These are phyloP conservation scores for Hirsutella thompsonii DNA, from an alignment of 2,329 filamentous ascomycete genomes.

Conservation along the genomic window DNA sequence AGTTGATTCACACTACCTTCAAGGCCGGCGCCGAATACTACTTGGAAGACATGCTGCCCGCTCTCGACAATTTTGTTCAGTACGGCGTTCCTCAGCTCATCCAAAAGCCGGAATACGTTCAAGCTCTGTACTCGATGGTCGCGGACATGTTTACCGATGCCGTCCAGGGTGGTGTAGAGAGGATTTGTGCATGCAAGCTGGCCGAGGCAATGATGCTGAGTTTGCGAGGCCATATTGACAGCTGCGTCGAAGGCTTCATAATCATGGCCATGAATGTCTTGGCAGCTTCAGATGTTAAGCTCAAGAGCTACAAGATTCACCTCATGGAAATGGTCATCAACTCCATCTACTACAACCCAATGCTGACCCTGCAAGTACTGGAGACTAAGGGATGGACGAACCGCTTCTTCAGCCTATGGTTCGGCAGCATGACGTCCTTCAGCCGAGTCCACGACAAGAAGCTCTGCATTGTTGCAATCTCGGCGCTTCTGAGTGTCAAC, in stretches of 20 bases:
- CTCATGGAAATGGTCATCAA: conserved; percentile 99
- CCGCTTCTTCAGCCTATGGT: conserved; percentile 98
- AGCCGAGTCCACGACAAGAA: conserved; percentile 97
- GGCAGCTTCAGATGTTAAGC: conserved; percentile 61
- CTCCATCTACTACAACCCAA: conserved; percentile 91
- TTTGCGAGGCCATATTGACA: conserved; percentile 76
- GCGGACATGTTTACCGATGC: conserved; percentile 86
- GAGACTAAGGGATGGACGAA: conserved; percentile 92
- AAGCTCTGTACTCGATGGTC: conserved; percentile 87
- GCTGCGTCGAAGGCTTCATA: conserved; percentile 80
- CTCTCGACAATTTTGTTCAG: conserved; percentile 93
- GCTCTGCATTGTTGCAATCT: conserved; percentile 88
- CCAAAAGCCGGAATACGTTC: conserved; percentile 74
- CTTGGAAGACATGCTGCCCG: conserved; percentile 96
- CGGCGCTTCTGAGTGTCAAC: conserved; percentile 66
- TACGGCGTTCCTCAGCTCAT: conserved; percentile 73
- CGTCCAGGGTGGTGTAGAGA: conserved; percentile 85
- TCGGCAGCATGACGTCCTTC: conserved; percentile 89
- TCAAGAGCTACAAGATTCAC: conserved; percentile 90
- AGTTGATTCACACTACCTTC: conserved; percentile 92
- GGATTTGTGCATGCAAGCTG: conserved; percentile 95
- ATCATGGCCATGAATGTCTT: conserved; percentile 79
- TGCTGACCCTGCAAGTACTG: conserved; percentile 73
- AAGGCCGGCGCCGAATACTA: conserved; percentile 95
- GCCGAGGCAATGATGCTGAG: conserved; percentile 96